A percentile compares a stretch with the other conserved stretches of the same genome.
These are phyloP conservation scores for Neoconidiobolus thromboides DNA, from an alignment of 371 early-diverging fungal species.

Conservation along the genomic window DNA sequence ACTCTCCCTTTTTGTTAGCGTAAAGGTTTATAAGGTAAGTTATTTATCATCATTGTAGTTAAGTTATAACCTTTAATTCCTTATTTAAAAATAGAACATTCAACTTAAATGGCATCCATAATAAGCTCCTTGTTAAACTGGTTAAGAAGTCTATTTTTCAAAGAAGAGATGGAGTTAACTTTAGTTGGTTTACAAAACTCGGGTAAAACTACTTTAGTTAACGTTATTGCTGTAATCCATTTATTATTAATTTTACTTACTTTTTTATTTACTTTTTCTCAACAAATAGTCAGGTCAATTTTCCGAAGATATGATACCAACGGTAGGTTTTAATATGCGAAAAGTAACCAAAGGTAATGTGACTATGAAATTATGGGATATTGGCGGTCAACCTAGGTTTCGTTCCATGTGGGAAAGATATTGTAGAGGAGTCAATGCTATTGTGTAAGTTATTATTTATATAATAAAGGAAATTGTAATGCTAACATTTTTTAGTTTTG, in stretches of 20 bases:
- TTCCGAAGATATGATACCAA: conserved; percentile 92
- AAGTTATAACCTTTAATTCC: too few relatives aligned
- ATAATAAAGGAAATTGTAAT: not conserved
- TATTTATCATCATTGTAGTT: too few relatives aligned
- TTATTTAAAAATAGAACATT: too few relatives aligned
- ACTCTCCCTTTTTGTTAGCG: too few relatives aligned
- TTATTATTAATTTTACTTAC: not conserved
- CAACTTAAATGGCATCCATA: conserved; percentile 33
- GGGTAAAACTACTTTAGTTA: conserved; percentile 94
- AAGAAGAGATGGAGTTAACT: conserved; percentile 96
- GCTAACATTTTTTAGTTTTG: conserved; percentile 37
- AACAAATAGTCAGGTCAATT: conserved; percentile 67
- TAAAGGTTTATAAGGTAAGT: too few relatives aligned
- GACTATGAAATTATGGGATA: conserved; percentile 97
- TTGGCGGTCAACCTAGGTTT: conserved; percentile 87
- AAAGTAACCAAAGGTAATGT: conserved; percentile 82
- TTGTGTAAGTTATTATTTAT: conserved; percentile 53
- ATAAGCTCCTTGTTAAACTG: conserved; percentile 65
- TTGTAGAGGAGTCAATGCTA: conserved; percentile 89
- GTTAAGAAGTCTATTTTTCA: conserved; percentile 84
- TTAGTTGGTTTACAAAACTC: conserved; percentile 94
- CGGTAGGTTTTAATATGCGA: conserved; percentile 97
- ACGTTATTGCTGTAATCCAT: conserved; percentile 80
- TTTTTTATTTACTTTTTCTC: not conserved
- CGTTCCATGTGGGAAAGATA: conserved; percentile 95